Percentiles rank a stretch among this genome's conserved stretches.
phyloP scores from a whole-genome alignment of 306 rosid species.

The Vigna reflexopilosa region DNA sequence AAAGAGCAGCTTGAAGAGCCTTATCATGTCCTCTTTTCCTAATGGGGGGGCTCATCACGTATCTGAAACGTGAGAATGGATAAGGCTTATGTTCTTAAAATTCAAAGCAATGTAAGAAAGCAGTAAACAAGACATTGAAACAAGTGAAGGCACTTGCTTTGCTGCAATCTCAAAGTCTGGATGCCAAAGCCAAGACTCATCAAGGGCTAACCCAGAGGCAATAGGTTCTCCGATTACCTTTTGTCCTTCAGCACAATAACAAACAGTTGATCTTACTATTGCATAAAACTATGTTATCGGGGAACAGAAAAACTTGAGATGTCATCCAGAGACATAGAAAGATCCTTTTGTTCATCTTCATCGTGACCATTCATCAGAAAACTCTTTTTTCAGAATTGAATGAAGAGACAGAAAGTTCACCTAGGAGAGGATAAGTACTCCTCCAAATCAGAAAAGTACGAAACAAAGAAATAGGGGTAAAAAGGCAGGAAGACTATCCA shows the following conservation, averaged over 20 bases:
- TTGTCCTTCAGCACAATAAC: conserved; percentile 63
- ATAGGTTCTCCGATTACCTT: conserved; percentile 88
- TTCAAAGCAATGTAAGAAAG: conserved; percentile 23
- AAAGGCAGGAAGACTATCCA: not conserved
- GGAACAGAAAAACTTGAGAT: not conserved
- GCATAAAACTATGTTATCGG: not conserved
- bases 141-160: conserved; percentile 56
- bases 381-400: not conserved
- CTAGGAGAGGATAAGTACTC: not conserved
- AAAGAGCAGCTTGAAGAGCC: conserved; percentile 95
- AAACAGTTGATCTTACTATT: not conserved
- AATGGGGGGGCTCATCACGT: conserved; percentile 96
- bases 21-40: conserved; percentile 79
- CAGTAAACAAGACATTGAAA: conserved; percentile 27
- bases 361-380: not conserved
- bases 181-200: conserved; percentile 93
- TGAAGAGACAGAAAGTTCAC: not conserved
- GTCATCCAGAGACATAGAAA: conserved; percentile 1
- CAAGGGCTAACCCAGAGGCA: conserved; percentile 85
- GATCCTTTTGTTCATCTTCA: not conserved
- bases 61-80: conserved; percentile 62
- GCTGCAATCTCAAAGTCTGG: conserved; percentile 87
- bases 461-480: not conserved
- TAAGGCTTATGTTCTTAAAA: conserved; percentile 34
- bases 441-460: not conserved